A percentile compares a stretch with the other conserved stretches of the same genome.
These are phyloP conservation scores for Cercospora brassicicola DNA, from an alignment of 2,329 filamentous ascomycete species.

Conservation along the genomic window DNA sequence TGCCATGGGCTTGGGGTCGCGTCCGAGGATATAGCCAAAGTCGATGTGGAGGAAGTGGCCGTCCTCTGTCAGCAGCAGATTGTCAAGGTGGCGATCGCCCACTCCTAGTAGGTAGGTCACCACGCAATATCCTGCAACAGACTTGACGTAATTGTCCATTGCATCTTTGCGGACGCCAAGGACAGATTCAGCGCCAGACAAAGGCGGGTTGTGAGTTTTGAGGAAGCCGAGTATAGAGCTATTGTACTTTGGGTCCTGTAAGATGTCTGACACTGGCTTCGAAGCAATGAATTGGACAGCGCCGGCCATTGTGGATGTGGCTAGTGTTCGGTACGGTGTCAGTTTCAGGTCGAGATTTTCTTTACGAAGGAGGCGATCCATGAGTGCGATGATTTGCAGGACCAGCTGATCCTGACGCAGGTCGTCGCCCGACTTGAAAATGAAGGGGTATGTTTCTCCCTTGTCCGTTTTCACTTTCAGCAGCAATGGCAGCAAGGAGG, in stretches of 20 bases:
- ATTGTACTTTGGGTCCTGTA: conserved; percentile 69
- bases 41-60: conserved; percentile 98
- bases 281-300: conserved; percentile 91
- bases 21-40: conserved; percentile 95
- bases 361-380: conserved; percentile 93
- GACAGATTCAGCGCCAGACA: conserved; percentile 69
- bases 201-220: conserved; percentile 84
- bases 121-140: conserved; percentile 95
- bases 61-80: conserved; percentile 83
- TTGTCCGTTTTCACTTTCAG: conserved; percentile 82
- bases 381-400: conserved; percentile 94
- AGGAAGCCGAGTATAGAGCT: conserved; percentile 78
- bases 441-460: conserved; percentile 79
- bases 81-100: conserved; percentile 92
- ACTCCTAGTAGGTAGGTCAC: conserved; percentile 98
- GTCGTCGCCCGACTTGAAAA: conserved; percentile 92
- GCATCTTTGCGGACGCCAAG: conserved; percentile 87
- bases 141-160: conserved; percentile 93
- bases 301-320: conserved; percentile 84
- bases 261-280: conserved; percentile 72
- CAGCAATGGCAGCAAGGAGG: conserved; percentile 85
- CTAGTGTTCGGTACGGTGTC: conserved; percentile 93
- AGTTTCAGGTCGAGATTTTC: conserved; percentile 95
- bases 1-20: conserved; percentile 95
- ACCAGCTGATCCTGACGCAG: conserved; percentile 95